Percentiles rank a stretch among this genome's conserved stretches.
phyloP scores from a whole-genome alignment of 2,329 filamentous ascomycete species.

The Bipolaris gigantea region DNA sequence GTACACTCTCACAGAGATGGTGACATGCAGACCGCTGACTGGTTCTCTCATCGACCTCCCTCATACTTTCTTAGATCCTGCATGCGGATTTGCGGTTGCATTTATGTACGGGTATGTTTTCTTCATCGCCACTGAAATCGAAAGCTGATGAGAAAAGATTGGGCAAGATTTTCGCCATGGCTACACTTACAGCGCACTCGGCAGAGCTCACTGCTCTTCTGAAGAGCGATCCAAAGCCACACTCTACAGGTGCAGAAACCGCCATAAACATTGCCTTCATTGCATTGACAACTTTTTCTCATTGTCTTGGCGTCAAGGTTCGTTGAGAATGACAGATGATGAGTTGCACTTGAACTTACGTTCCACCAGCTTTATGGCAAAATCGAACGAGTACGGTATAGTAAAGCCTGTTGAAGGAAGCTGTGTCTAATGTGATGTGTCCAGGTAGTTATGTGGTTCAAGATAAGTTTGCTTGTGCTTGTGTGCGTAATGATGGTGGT shows the following conservation, averaged over 20 bases:
- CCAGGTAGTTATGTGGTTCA: constrained; percentile 36
- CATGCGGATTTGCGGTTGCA: constrained; percentile 26
- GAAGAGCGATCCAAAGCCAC: constrained; percentile 14
- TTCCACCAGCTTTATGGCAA: constrained; percentile 31
- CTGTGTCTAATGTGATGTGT: not conserved
- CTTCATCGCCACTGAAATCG: not conserved
- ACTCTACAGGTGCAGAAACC: constrained; percentile 16
- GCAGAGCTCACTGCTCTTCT: constrained; percentile 25
- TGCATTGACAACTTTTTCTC: constrained; percentile 26
- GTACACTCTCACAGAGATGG: constrained; percentile 30
- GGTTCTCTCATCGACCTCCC: constrained; percentile 28
- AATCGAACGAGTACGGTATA: constrained; percentile 27
- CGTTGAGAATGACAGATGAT: not conserved
- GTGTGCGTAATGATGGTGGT: constrained; percentile 32
- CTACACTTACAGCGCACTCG: constrained; percentile 26
- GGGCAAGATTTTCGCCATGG: constrained; percentile 29
- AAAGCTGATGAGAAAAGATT: constrained; percentile 11
- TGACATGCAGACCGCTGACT: constrained; percentile 25
- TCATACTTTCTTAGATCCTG: constrained; percentile 28
- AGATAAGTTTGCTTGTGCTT: constrained; percentile 32
- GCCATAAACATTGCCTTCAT: constrained; percentile 28
- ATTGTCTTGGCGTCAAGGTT: constrained; percentile 30
- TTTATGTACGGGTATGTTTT: constrained; percentile 19
- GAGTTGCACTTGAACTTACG: not conserved
- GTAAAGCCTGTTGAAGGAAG: not conserved